A percentile compares a stretch with the other conserved stretches of the same genome.
Conservation (phyloP, 768 basidiomycete species). For the Leccinum barrowsii region DNA sequence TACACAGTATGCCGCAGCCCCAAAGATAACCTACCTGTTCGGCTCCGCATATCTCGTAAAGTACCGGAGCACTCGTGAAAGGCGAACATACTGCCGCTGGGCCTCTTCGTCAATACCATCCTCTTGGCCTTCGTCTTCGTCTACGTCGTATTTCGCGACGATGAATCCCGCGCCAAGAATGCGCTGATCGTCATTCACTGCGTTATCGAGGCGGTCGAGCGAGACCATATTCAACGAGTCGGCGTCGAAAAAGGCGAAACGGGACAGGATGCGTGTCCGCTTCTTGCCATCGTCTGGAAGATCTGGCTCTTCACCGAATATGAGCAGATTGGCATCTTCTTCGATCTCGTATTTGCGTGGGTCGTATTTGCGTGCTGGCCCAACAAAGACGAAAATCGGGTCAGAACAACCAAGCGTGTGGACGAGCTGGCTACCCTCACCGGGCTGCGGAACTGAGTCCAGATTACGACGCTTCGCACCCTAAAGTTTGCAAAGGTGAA, state of each 20-base stretch:
- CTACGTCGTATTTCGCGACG: slow-evolving; percentile 42
- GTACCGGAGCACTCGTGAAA: slow-evolving; percentile 46
- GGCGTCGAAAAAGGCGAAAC: slow-evolving; percentile 62
- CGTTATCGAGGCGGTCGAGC: background rate
- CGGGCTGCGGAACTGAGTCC: slow-evolving; percentile 13
- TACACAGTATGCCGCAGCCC: background rate
- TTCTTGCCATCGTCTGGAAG: slow-evolving; percentile 39
- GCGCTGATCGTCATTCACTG: slow-evolving; percentile 32
- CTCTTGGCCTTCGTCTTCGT: slow-evolving; percentile 64
- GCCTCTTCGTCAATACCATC: slow-evolving; percentile 39
- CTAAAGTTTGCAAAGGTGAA: slow-evolving; percentile 5
- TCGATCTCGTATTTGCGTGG: slow-evolving; percentile 28
- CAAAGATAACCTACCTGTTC: slow-evolving; percentile 44
- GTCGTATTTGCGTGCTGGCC: slow-evolving; percentile 39
- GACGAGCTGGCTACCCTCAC: slow-evolving; percentile 10
- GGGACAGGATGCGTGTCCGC: slow-evolving; percentile 53
- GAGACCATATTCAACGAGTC: slow-evolving; percentile 43
- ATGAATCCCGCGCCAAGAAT: slow-evolving; percentile 59
- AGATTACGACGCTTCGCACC: slow-evolving; percentile 27
- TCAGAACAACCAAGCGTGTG: background rate
- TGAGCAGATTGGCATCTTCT: slow-evolving; percentile 36
- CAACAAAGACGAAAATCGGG: background rate
- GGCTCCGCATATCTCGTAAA: slow-evolving; percentile 48
- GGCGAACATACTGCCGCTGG: slow-evolving; percentile 39
- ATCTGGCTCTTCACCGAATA: slow-evolving; percentile 42